phyloP scores from a whole-genome alignment of 352 stramenopile genomes.

The Salisapilia sapeloensis region DNA sequence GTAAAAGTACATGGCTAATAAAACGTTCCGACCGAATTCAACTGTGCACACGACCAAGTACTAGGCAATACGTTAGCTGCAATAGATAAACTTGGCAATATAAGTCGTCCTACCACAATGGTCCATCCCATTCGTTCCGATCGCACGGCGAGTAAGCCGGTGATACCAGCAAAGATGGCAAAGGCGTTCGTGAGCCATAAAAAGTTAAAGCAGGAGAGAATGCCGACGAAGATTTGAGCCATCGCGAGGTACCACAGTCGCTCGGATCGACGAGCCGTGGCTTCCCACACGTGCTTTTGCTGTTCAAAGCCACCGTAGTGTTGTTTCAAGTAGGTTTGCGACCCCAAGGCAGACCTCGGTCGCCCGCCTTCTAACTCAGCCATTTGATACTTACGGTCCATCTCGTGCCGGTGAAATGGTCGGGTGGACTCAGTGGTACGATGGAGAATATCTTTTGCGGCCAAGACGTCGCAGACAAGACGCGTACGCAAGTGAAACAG shows the following conservation, averaged over 20 bases:
- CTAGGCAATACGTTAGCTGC: conserved; percentile 5
- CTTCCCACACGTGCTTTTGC: conserved; percentile 59
- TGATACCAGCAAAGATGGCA: conserved; percentile 38
- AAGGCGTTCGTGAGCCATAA: conserved; percentile 66
- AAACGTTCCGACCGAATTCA: conserved; percentile 47
- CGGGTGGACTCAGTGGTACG: too few species aligned
- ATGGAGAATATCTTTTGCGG: too few species aligned
- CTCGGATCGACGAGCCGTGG: conserved; percentile 33
- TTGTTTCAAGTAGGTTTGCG: too few species aligned
- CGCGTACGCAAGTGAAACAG: too few species aligned
- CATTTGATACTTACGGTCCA: too few species aligned
- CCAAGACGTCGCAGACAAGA: too few species aligned
- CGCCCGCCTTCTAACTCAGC: too few species aligned
- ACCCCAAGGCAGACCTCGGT: too few species aligned
- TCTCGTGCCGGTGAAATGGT: too few species aligned
- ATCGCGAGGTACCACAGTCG: conserved; percentile 46
- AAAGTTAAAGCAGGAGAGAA: conserved; percentile 49
- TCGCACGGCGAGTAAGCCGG: conserved; percentile 47
- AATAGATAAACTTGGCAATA: conserved; percentile 1
- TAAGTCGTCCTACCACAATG: conserved; percentile 34
- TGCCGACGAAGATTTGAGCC: conserved; percentile 33
- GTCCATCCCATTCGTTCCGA: conserved; percentile 70
- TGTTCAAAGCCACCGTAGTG: conserved; percentile 65
- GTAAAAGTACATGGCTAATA: conserved; percentile 47
- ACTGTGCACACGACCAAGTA: conserved; percentile 55